Evolutionary conservation across 2,329 filamentous ascomycete genomes (phyloP).

Genomic region (Bimuria novae-zelandiae): DNA sequence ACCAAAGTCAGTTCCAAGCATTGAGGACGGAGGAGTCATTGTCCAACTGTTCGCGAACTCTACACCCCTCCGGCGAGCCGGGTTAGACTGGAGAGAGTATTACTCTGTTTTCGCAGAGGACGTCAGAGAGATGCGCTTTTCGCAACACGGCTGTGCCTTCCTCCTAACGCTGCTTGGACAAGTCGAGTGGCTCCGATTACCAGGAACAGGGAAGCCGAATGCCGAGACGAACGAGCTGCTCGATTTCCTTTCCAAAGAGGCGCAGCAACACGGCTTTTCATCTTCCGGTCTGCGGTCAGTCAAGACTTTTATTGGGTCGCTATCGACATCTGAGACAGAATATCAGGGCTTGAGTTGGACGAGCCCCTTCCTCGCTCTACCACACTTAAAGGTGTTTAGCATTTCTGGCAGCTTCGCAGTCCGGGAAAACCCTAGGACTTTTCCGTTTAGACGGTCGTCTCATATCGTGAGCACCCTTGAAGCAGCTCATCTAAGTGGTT

Average conservation of each 20-base stretch:
- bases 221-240: constrained; percentile 21
- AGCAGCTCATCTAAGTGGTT: constrained; percentile 12
- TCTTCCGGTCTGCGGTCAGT: constrained; percentile 19
- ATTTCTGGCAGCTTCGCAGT: constrained; percentile 12
- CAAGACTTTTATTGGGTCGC: constrained; percentile 16
- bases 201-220: constrained; percentile 16
- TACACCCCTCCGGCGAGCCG: constrained; percentile 22
- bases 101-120: constrained; percentile 24
- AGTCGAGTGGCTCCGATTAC: constrained; percentile 18
- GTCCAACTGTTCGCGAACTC: constrained; percentile 24
- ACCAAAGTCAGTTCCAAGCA: constrained; percentile 14
- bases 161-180: constrained; percentile 29
- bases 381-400: constrained; percentile 19
- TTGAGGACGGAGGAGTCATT: constrained; percentile 18
- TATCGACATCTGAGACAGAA: constrained; percentile 11
- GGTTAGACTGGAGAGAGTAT: constrained; percentile 31
- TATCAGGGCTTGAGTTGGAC: constrained; percentile 18
- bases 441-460: constrained; percentile 6
- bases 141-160: constrained; percentile 28
- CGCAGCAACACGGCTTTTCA: constrained; percentile 14
- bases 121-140: constrained; percentile 20
- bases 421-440: constrained; percentile 4
- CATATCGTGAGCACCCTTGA: constrained; percentile 18
- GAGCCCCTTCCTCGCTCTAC: constrained; percentile 22
- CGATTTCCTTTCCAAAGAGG: constrained; percentile 18